These are phyloP conservation scores for Fusarium paranaense DNA, from an alignment of 2,329 filamentous ascomycete species.

Conservation along the genomic window DNA sequence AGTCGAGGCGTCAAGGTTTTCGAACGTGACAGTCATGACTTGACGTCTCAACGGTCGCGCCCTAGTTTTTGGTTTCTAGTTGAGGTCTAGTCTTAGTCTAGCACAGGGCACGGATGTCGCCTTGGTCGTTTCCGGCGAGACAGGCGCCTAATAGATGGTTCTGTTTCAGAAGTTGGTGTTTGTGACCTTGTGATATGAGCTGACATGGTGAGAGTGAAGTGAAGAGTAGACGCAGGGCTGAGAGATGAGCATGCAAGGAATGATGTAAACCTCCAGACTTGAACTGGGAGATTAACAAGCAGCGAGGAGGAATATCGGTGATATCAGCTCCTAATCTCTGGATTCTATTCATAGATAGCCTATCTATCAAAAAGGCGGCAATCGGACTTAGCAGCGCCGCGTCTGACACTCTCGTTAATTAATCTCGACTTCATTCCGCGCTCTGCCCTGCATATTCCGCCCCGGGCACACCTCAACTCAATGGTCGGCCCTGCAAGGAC, in stretches of 20 bases:
- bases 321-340: not conserved
- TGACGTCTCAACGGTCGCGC: conserved; percentile 6
- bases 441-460: conserved; percentile 21
- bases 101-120: not conserved
- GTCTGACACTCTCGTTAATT: not conserved
- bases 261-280: not conserved
- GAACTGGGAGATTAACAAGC: not conserved
- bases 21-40: conserved; percentile 1
- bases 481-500: conserved; percentile 10
- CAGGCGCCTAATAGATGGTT: not conserved
- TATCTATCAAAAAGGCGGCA: not conserved
- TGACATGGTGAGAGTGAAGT: not conserved
- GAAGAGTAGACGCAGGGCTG: not conserved
- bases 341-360: not conserved
- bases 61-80: not conserved
- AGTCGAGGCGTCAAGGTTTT: conserved; percentile 25
- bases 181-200: not conserved
- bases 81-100: not conserved
- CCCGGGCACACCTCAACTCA: conserved; percentile 4
- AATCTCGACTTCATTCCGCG: conserved; percentile 13
- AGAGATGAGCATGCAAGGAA: not conserved
- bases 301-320: not conserved
- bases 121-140: not conserved
- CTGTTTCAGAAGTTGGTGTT: not conserved
- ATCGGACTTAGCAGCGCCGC: not conserved